Evolutionary conservation across 257 asterid species (phyloP).

Genomic region (Eustoma russellianum): DNA sequence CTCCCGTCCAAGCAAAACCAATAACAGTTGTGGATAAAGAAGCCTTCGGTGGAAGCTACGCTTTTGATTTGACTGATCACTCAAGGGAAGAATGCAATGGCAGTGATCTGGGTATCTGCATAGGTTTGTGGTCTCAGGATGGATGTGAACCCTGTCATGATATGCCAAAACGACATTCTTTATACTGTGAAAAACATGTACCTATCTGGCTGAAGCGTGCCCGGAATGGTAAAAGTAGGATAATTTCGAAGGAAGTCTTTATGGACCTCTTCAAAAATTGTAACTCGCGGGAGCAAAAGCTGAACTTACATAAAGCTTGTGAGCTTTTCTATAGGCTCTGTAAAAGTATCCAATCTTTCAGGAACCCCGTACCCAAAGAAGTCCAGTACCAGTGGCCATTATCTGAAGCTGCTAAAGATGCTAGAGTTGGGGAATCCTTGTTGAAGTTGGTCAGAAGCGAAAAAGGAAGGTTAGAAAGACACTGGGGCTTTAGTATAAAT

Average conservation of each 20-base stretch:
- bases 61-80: constrained; percentile 30
- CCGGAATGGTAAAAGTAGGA: constrained; percentile 90
- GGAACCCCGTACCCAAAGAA: constrained; percentile 90
- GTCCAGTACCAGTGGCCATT: constrained; percentile 92
- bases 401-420: constrained; percentile 82
- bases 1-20: constrained; percentile 36
- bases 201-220: constrained; percentile 99
- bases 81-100: constrained; percentile 23
- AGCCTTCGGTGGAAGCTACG: constrained; percentile 23
- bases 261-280: constrained; percentile 67
- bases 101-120: constrained; percentile 45
- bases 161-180: constrained; percentile 62
- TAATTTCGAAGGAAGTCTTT: constrained; percentile 88
- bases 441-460: constrained; percentile 59
- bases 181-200: constrained; percentile 85
- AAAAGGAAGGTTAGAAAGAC: constrained; percentile 60
- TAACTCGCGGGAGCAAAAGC: constrained; percentile 56
- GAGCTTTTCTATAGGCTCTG: constrained; percentile 86
- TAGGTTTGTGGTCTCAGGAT: constrained; percentile 56
- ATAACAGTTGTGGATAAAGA: constrained; percentile 31
- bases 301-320: constrained; percentile 82
- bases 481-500: constrained; percentile 57
- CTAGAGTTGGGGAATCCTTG: constrained; percentile 45
- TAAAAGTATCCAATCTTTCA: constrained; percentile 64
- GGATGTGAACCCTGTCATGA: constrained; percentile 52